A percentile compares a stretch with the other conserved stretches of the same genome.
Conservation (phyloP, 768 basidiomycete genomes). For the Termitomyces sp. region DNA sequence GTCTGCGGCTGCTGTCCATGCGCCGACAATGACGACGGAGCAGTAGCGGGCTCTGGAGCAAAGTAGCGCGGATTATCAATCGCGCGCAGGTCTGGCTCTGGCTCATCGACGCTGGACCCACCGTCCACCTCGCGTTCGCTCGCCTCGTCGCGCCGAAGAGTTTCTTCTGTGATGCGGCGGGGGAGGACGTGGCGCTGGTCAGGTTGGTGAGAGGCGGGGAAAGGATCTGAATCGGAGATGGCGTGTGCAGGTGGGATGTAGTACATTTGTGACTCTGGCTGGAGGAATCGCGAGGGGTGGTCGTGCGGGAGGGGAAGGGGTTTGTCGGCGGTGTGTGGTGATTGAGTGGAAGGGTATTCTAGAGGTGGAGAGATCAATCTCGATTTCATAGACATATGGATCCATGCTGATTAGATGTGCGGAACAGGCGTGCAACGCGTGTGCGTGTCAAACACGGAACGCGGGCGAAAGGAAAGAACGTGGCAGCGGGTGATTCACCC, state of each 20-base stretch:
- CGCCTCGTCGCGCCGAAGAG: not conserved
- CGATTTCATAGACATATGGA: not conserved
- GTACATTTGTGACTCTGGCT: slow-evolving; percentile 17
- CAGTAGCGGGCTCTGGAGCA: too few species aligned
- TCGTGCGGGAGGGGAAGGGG: slow-evolving; percentile 19
- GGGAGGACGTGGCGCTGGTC: slow-evolving; percentile 12
- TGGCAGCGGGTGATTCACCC: too few species aligned
- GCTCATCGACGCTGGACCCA: not conserved
- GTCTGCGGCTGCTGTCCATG: not conserved
- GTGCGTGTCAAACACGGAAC: not conserved
- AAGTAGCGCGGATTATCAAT: not conserved
- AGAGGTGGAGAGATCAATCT: not conserved
- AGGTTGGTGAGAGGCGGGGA: not conserved
- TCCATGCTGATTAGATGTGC: too few species aligned
- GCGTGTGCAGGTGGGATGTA: slow-evolving; percentile 50
- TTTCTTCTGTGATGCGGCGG: not conserved
- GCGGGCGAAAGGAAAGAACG: not conserved
- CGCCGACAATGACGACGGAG: too few species aligned
- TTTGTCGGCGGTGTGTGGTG: not conserved
- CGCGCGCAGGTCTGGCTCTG: not conserved
- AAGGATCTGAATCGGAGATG: slow-evolving; percentile 21
- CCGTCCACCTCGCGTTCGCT: not conserved
- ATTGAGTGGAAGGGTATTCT: not conserved
- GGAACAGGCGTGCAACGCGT: not conserved
- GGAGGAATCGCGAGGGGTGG: not conserved